These are phyloP conservation scores for Clitopilus passeckerianus DNA, from an alignment of 768 basidiomycete species.

Conservation along the genomic window DNA sequence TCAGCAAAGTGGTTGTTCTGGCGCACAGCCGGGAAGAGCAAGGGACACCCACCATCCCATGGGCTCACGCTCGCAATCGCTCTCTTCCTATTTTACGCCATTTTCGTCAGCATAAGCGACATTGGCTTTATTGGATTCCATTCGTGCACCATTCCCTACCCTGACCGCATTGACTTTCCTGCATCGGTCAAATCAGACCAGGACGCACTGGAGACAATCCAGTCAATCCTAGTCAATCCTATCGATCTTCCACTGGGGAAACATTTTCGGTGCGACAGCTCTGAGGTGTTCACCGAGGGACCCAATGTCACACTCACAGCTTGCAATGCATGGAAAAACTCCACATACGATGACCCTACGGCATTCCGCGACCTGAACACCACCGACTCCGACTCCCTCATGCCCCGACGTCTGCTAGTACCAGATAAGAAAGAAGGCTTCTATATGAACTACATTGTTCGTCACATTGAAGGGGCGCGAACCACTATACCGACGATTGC, in stretches of 20 bases:
- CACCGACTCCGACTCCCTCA: background rate
- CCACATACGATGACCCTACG: background rate
- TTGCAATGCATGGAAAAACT: background rate
- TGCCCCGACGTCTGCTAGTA: background rate
- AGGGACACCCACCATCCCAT: constrained; percentile 10
- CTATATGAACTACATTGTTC: background rate
- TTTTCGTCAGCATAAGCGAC: constrained; percentile 10
- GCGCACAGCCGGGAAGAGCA: constrained; percentile 7
- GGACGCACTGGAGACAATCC: background rate
- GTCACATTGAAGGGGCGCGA: background rate
- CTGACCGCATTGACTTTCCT: constrained; percentile 11
- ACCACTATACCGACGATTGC: background rate
- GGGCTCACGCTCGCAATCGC: constrained; percentile 10
- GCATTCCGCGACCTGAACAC: background rate
- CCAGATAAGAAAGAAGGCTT: background rate
- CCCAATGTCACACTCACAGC: background rate
- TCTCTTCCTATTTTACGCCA: constrained; percentile 10
- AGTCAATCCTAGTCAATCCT: background rate
- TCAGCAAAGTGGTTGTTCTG: constrained; percentile 14
- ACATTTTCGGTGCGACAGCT: background rate
- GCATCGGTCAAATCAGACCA: constrained; percentile 9
- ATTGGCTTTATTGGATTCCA: constrained; percentile 11
- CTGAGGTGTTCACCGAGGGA: background rate
- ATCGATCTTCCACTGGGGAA: background rate
- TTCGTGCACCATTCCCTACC: constrained; percentile 9